Base-by-base conservation (phyloP, 192 early-diverging fungal species). In the Lobosporangium transversale region DNA sequence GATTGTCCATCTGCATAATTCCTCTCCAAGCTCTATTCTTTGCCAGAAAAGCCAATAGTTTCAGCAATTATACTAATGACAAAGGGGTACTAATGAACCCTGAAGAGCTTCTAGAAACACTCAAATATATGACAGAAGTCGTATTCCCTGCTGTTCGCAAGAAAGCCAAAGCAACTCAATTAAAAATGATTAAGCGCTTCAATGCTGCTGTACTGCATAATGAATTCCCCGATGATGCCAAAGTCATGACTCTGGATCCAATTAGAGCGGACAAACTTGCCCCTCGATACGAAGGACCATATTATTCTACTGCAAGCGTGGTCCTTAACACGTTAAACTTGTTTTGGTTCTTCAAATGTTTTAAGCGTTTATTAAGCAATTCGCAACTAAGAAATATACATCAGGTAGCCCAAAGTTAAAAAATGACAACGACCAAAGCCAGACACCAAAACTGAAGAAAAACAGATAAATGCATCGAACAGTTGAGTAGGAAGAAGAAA, bases 241-340 rank as follows among this genome's bases (percentile, higher is more conserved):
- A n/a, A n/a, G n/a, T n/a, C n/a, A n/a, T n/a, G n/a, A n/a, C n/a
- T n/a, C n/a, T n/a, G n/a, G n/a, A n/a, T n/a, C n/a, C n/a, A n/a
- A n/a, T n/a, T n/a, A n/a, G n/a, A n/a, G n/a, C n/a, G n/a, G n/a
- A n/a, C n/a, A n/a, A n/a, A n/a, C n/a, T n/a, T n/a, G n/a, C n/a
- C n/a, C n/a, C n/a, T n/a, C n/a, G n/a, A n/a, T n/a, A n/a, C n/a
- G n/a, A n/a, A n/a, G n/a, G n/a, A 53, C 31, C 30, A 43, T 88
- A n/a, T 21, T 92, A 91, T 62, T 78, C 78, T 9, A 49, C 67
- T 5, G 82, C 85, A 47, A 92, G 90, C 53, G 32, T 91, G 1
- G 70, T 87, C 3, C 73, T 92, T 14, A 90, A 89, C 63, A 62
- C 58, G 11, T 84, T 94, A 21, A 94, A 94, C 70, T 40, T 90